These are phyloP conservation scores for Phaffomyces thermotolerans DNA, from an alignment of 805 yeast species.

Conservation along the genomic window DNA sequence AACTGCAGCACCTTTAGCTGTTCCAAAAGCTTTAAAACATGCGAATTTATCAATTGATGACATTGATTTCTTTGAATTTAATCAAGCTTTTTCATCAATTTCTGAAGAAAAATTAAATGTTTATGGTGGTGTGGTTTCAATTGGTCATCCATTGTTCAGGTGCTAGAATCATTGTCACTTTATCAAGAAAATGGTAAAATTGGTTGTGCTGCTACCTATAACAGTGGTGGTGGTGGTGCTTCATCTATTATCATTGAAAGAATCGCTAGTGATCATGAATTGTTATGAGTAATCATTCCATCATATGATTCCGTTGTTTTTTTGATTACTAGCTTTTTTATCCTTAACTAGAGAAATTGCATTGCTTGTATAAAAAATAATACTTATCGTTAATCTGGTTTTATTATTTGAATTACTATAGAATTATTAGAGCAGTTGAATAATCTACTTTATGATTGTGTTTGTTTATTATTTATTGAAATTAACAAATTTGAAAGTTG, in stretches of 20 bases:
- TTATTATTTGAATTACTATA: too few relatives aligned
- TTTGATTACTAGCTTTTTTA: background rate
- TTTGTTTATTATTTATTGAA: too few relatives aligned
- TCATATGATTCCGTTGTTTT: background rate
- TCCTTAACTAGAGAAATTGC: too few relatives aligned
- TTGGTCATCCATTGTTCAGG: slow-evolving; percentile 97
- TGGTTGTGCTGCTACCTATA: slow-evolving; percentile 96
- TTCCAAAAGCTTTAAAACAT: slow-evolving; percentile 91
- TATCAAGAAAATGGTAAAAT: slow-evolving; percentile 79
- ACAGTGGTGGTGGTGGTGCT: slow-evolving; percentile 99
- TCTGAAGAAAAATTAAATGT: slow-evolving; percentile 68
- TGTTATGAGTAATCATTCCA: slow-evolving; percentile 10
- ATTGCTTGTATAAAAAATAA: too few relatives aligned
- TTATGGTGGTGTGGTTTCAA: slow-evolving; percentile 94
- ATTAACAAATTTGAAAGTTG: too few relatives aligned
- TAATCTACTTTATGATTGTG: too few relatives aligned
- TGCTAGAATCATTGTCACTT: slow-evolving; percentile 85
- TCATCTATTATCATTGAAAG: slow-evolving; percentile 84
- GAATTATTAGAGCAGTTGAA: too few relatives aligned
- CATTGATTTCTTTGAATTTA: slow-evolving; percentile 88
- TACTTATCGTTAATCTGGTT: too few relatives aligned
- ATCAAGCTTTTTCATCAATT: slow-evolving; percentile 87
- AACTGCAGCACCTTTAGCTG: slow-evolving; percentile 89
- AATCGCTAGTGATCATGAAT: slow-evolving; percentile 27
- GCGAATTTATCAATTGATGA: slow-evolving; percentile 60